A percentile compares a stretch with the other conserved stretches of the same genome.
Conservation (phyloP, 1,284 basidiomycete genomes). For the Butyriboletus appendiculatus region DNA sequence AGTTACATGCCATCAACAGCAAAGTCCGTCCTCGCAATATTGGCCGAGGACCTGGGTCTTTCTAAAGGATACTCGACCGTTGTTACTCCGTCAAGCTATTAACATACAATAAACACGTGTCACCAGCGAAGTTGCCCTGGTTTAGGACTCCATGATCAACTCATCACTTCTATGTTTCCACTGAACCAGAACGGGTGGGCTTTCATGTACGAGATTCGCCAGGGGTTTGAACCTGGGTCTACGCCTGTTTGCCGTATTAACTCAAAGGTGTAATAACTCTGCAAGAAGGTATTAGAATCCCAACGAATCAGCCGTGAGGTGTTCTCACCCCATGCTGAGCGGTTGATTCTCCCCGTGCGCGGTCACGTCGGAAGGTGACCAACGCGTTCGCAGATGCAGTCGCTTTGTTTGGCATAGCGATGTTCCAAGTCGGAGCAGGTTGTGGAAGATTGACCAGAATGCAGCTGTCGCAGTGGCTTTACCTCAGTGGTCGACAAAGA, state of each 20-base stretch:
- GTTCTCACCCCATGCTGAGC: slow-evolving; percentile 25
- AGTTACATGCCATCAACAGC: background rate
- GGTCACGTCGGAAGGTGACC: slow-evolving; percentile 27
- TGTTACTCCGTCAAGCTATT: slow-evolving; percentile 46
- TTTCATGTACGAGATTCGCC: slow-evolving; percentile 29
- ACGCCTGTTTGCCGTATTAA: slow-evolving; percentile 16
- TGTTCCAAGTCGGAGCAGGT: slow-evolving; percentile 21
- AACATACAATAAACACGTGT: background rate
- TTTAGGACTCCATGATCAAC: slow-evolving; percentile 33
- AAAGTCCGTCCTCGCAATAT: background rate
- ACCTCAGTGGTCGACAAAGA: background rate
- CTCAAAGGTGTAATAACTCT: slow-evolving; percentile 33
- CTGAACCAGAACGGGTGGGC: slow-evolving; percentile 31
- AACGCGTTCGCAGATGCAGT: slow-evolving; percentile 29
- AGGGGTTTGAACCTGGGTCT: slow-evolving; percentile 24
- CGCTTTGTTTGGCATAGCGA: slow-evolving; percentile 21
- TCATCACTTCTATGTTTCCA: slow-evolving; percentile 30
- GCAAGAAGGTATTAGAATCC: background rate
- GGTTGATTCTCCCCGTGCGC: slow-evolving; percentile 23
- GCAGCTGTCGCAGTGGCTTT: slow-evolving; percentile 13
- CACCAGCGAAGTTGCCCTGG: background rate
- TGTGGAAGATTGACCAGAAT: slow-evolving; percentile 31
- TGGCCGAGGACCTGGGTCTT: background rate
- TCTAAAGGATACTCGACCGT: background rate
- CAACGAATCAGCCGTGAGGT: background rate